These are phyloP conservation scores for Platanus orientalis DNA, from an alignment of 164 flowering plant species.

Conservation along the genomic window DNA sequence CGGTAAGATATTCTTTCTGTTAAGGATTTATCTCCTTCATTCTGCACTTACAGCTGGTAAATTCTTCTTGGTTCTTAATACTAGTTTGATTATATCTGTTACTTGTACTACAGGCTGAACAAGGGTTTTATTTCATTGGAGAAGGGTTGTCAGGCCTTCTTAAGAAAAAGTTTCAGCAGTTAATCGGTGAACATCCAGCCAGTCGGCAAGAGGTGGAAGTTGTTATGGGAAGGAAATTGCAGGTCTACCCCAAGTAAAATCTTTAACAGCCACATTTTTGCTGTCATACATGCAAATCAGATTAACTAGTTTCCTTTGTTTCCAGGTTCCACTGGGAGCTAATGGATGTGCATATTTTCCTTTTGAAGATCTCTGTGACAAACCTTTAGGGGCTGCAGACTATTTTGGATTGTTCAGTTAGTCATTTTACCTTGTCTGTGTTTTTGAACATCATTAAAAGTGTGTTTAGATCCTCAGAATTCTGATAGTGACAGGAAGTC, in stretches of 20 bases:
- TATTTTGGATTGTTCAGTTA: slow-evolving; percentile 88
- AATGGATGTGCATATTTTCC: slow-evolving; percentile 91
- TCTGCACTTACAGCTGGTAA: neutral
- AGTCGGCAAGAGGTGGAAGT: slow-evolving; percentile 87
- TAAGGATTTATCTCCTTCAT: neutral
- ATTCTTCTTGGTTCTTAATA: neutral
- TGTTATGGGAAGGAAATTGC: slow-evolving; percentile 88
- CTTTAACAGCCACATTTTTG: neutral
- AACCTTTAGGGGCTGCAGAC: slow-evolving; percentile 97
- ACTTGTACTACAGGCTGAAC: slow-evolving; percentile 55
- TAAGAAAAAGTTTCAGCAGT: slow-evolving; percentile 57
- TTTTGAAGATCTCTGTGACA: slow-evolving; percentile 92
- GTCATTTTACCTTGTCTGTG: neutral
- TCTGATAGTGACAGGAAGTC: no score
- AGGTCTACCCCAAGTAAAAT: slow-evolving; percentile 36
- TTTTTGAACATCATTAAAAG: neutral
- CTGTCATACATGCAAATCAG: neutral
- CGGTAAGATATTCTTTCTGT: slow-evolving; percentile 37
- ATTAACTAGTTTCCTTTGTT: neutral
- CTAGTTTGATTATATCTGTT: slow-evolving; percentile 10
- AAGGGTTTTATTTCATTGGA: slow-evolving; percentile 86
- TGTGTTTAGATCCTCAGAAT: no score
- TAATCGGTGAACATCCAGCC: slow-evolving; percentile 55
- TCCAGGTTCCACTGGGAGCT: slow-evolving; percentile 80
- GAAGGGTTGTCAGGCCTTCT: slow-evolving; percentile 44